phyloP scores from a whole-genome alignment of 129 eudicot species.

The Smallanthus sonchifolius region DNA sequence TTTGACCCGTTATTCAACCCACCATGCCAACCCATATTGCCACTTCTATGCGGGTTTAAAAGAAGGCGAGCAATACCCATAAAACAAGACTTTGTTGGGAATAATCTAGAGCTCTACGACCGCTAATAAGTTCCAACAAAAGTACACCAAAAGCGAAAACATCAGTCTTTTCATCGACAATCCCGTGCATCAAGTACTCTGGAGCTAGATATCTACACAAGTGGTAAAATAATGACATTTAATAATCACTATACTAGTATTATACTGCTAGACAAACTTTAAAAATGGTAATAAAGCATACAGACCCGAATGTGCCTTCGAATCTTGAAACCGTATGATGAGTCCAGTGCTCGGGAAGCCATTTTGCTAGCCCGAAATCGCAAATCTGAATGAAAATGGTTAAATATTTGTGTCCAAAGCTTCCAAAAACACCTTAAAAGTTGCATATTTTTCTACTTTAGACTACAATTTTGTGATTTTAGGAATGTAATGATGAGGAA shows the following conservation, averaged over 20 bases:
- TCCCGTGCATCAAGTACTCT: constrained; percentile 93
- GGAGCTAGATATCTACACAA: constrained; percentile 84
- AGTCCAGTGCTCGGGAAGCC: constrained; percentile 96
- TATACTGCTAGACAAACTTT: background rate
- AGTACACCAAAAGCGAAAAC: constrained; percentile 89
- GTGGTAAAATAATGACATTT: background rate
- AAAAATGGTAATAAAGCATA: constrained; percentile 1
- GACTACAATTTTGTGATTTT: background rate
- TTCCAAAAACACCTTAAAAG: constrained; percentile 34
- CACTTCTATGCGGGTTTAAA: background rate
- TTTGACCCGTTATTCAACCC: background rate
- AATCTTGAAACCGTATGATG: constrained; percentile 69
- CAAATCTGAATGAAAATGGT: constrained; percentile 59
- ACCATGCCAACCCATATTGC: background rate
- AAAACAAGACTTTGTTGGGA: constrained; percentile 91
- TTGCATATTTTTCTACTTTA: background rate
- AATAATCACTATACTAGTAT: background rate
- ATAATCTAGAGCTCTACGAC: constrained; percentile 85
- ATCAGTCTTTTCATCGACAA: constrained; percentile 87
- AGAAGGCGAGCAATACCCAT: constrained; percentile 56
- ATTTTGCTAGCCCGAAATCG: constrained; percentile 92
- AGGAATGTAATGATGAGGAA: background rate
- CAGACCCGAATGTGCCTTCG: constrained; percentile 96
- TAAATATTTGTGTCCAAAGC: constrained; percentile 8
- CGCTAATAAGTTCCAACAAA: constrained; percentile 82